phyloP scores from a whole-genome alignment of 108 stramenopile genomes.

The Cyclotella atomus region DNA sequence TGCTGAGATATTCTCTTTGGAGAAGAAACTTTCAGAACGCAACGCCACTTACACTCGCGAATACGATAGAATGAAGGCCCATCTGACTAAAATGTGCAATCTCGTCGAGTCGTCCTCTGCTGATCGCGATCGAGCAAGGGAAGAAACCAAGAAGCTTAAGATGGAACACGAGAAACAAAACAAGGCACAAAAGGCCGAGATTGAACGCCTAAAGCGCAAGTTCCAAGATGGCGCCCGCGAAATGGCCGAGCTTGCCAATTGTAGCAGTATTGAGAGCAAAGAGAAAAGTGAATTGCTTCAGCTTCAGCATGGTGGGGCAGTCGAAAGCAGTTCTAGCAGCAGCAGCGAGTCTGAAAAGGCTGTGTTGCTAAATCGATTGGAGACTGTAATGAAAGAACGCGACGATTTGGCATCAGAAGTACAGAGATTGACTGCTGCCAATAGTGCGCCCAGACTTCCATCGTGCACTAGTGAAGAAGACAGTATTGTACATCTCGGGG shows the following conservation, averaged over 20 bases:
- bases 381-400: neutral
- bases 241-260: neutral
- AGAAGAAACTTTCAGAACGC: slow-evolving; percentile 8
- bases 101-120: slow-evolving; percentile 17
- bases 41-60: slow-evolving; percentile 2
- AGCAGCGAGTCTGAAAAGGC: neutral
- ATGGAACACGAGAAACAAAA: neutral
- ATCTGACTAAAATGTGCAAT: slow-evolving; percentile 20
- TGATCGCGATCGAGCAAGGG: slow-evolving; percentile 13
- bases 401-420: slow-evolving; percentile 6
- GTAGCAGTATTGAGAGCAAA: slow-evolving; percentile 3
- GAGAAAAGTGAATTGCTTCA: neutral
- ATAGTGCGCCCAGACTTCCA: neutral
- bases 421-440: neutral
- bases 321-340: neutral
- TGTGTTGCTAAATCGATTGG: neutral
- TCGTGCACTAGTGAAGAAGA: slow-evolving; percentile 3
- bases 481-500: neutral
- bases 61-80: slow-evolving; percentile 8
- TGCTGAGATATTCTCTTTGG: neutral
- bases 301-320: neutral
- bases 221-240: slow-evolving; percentile 5
- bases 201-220: slow-evolving; percentile 6
- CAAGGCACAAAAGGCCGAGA: slow-evolving; percentile 17
- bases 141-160: slow-evolving; percentile 13